Evolutionary conservation across 2,329 filamentous ascomycete species (phyloP).

Genomic region (Aureobasidium pullulans): DNA sequence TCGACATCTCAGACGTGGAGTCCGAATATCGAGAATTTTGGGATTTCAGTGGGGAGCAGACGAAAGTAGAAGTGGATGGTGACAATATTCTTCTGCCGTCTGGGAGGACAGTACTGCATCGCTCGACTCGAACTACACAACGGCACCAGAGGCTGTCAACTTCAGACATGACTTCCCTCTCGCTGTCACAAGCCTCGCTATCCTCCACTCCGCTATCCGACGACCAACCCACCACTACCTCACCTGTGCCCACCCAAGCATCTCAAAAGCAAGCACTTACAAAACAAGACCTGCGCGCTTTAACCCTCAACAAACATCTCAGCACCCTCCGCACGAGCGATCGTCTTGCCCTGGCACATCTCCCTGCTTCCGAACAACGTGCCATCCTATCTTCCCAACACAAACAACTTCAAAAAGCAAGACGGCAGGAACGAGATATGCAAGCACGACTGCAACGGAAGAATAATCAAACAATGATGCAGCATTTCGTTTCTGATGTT

Average conservation of each 20-base stretch:
- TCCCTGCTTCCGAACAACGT: background rate
- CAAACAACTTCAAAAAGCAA: background rate
- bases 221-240: background rate
- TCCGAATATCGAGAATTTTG: conserved; percentile 94
- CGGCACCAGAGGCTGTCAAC: background rate
- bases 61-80: background rate
- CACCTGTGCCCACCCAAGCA: background rate
- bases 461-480: conserved; percentile 2
- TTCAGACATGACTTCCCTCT: background rate
- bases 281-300: background rate
- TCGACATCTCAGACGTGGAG: conserved; percentile 79
- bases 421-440: background rate
- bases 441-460: background rate
- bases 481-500: conserved; percentile 1
- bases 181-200: background rate
- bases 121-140: background rate
- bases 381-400: background rate
- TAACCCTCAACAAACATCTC: background rate
- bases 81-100: background rate
- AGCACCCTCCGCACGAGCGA: background rate
- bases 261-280: background rate
- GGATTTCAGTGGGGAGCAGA: no score
- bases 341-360: background rate
- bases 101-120: background rate
- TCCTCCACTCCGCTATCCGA: background rate